Conservation (phyloP, 2,329 filamentous ascomycete species). For the Trichoderma brevicompactum region DNA sequence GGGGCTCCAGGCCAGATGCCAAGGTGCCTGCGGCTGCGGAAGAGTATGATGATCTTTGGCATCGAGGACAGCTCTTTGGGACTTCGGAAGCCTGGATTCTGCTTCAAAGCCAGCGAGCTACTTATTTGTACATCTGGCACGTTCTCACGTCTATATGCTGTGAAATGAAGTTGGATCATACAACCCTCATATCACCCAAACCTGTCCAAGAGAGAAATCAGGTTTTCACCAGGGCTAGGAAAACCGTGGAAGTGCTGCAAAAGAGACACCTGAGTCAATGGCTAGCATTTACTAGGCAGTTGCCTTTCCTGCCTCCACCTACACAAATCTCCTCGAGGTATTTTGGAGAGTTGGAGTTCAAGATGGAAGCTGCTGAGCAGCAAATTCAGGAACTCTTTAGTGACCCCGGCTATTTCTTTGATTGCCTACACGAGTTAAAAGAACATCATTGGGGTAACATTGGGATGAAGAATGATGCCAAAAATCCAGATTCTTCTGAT, state of each 20-base stretch:
- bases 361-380: background rate
- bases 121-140: conserved; percentile 1
- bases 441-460: conserved; percentile 3
- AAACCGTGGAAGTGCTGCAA: too few relatives aligned
- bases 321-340: background rate
- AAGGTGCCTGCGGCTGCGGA: background rate
- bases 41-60: background rate
- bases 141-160: background rate
- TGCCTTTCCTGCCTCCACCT: background rate
- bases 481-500: background rate
- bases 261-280: background rate
- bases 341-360: background rate
- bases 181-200: background rate
- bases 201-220: background rate
- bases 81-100: conserved; percentile 14
- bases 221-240: background rate
- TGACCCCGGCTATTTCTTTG: background rate
- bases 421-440: background rate
- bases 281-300: background rate
- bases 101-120: conserved; percentile 7
- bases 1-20: background rate
- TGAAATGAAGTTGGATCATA: background rate
- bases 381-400: background rate
- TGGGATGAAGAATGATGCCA: background rate
- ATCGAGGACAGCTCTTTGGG: conserved; percentile 8